These are phyloP conservation scores for Schizosaccharomyces osmophilus DNA, from an alignment of 805 yeast species.

Conservation along the genomic window DNA sequence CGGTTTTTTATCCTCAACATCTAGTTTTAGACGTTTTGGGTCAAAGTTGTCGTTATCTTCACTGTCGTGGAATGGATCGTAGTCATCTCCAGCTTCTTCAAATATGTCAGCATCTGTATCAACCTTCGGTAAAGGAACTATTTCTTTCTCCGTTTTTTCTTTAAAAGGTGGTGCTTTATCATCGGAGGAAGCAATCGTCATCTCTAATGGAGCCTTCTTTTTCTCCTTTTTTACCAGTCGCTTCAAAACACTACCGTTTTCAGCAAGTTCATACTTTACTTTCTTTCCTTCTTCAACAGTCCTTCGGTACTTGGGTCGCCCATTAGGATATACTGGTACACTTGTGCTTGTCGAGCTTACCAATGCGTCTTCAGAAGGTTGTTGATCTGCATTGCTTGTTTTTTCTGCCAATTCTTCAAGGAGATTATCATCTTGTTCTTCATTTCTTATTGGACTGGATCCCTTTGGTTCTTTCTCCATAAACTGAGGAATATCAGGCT, in stretches of 20 bases:
- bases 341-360: neutral
- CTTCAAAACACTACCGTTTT: neutral
- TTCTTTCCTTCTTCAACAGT: neutral
- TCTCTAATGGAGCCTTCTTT: neutral
- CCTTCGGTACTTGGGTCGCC: neutral
- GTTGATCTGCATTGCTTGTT: neutral
- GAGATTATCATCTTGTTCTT: neutral
- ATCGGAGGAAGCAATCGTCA: neutral
- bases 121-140: neutral
- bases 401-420: neutral
- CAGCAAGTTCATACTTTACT: neutral
- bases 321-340: neutral
- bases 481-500: neutral
- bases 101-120: neutral
- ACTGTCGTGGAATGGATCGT: conserved; percentile 1
- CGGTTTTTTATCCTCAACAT: neutral
- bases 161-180: neutral
- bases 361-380: neutral
- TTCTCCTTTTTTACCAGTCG: conserved; percentile 1
- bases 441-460: neutral
- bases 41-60: neutral
- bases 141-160: neutral
- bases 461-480: neutral
- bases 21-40: neutral
- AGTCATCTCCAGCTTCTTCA: neutral